These are phyloP conservation scores for Myriosclerotinia scirpicola DNA, from an alignment of 2,329 filamentous ascomycete genomes.

Conservation along the genomic window DNA sequence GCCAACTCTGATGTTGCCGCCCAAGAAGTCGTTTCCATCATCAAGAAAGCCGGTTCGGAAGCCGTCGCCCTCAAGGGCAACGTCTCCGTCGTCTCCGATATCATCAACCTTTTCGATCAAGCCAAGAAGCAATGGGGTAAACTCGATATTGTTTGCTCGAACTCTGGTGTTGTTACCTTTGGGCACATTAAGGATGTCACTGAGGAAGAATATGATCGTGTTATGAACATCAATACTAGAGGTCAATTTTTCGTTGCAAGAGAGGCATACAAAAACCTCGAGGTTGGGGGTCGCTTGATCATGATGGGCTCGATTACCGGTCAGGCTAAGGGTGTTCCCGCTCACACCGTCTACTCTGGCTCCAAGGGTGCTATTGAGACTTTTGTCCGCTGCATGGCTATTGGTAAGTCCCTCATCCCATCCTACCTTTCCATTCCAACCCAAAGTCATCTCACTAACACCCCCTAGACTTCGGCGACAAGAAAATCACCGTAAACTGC, in stretches of 20 bases:
- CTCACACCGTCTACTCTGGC: slow-evolving; percentile 72
- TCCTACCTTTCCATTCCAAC: too few species aligned
- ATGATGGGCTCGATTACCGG: slow-evolving; percentile 72
- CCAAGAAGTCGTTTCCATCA: slow-evolving; percentile 63
- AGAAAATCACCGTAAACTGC: slow-evolving; percentile 67
- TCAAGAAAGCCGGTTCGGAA: slow-evolving; percentile 54
- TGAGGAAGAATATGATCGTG: slow-evolving; percentile 42
- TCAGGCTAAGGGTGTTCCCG: slow-evolving; percentile 65
- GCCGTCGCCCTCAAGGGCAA: slow-evolving; percentile 59
- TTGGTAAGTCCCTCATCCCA: slow-evolving; percentile 49
- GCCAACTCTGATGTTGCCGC: slow-evolving; percentile 63
- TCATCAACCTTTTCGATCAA: slow-evolving; percentile 36
- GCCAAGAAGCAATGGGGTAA: slow-evolving; percentile 38
- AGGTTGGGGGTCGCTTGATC: slow-evolving; percentile 69
- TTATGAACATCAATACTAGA: slow-evolving; percentile 64
- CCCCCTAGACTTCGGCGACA: slow-evolving; percentile 53
- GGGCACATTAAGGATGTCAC: slow-evolving; percentile 37
- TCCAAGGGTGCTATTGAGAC: slow-evolving; percentile 76
- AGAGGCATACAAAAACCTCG: slow-evolving; percentile 70
- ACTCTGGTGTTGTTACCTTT: slow-evolving; percentile 55
- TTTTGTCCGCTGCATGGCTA: slow-evolving; percentile 73
- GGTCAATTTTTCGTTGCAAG: slow-evolving; percentile 77
- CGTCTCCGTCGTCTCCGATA: slow-evolving; percentile 51
- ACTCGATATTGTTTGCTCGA: slow-evolving; percentile 39
- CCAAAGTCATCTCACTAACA: slow-evolving; percentile 60